Evolutionary conservation across 352 stramenopile species (phyloP), one percentile per base, ranked within the genome.

Genomic region (Phytophthora cajani): DNA sequence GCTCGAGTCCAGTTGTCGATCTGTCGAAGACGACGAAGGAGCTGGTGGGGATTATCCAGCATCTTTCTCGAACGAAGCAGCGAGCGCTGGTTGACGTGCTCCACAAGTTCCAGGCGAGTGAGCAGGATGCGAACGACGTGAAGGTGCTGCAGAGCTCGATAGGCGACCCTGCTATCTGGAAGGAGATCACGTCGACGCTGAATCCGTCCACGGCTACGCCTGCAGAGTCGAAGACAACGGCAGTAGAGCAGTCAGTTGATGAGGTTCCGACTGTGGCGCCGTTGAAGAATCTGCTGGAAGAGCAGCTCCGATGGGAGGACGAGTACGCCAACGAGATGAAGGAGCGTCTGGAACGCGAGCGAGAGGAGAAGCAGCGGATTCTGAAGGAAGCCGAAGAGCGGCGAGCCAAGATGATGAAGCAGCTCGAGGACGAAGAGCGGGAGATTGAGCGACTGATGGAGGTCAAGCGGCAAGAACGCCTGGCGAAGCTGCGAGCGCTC

Each of bases 391-490:
- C 85, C 0, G 84, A 93, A 33, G 74, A 73, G 2, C 70, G 84
- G 36, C 81, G 84, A 4, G 47, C 67, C 2, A 75, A 76, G 27
- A 87, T 93, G 72, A 74, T 94, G 64, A 77, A 83, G 40, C 72
- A 92, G 67, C 62, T 95, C 11, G 86, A 94, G 47, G 85, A 92
- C 5, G 86, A 95, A 67, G 86, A 95, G 44, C 67, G 65, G 17
- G 85, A 94, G 42, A 70, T 95, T 21, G 85, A 94, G 58, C 67
- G 40, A 6, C 66, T 95, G 2, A 88, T 95, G 81, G 76, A 85
- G 54, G 32, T 68, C 14, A 91, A 92, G 62, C 83, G 85, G 1
- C 70, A 85, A 19, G 80, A 92, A 54, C 77, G 84, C 25, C 62
- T 93, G 0, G 77, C 75, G 0, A 92, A 90, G 58, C 49, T 93